Evolutionary conservation across 1,139 yeast genomes (phyloP).

Genomic region (Hemisphaericaspora subhashii): DNA sequence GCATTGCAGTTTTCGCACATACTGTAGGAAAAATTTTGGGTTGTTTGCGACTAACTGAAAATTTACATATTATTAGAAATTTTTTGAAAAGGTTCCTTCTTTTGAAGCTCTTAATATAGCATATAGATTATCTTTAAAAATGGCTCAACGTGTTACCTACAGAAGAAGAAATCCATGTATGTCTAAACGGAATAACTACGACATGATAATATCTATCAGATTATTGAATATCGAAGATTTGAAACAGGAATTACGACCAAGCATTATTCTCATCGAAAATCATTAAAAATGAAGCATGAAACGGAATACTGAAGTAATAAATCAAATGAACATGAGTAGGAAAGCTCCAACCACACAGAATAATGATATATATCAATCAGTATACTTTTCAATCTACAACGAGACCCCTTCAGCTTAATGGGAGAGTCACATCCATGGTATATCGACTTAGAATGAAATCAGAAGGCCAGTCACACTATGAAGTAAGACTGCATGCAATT

Average conservation of each 20-base stretch:
- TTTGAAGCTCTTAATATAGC: conserved; percentile 12
- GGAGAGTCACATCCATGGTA: no score
- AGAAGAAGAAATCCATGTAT: conserved; percentile 56
- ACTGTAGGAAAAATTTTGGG: conserved; percentile 4
- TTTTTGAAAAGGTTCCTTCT: conserved; percentile 12
- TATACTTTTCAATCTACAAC: no score
- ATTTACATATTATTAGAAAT: conserved; percentile 10
- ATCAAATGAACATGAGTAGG: no score
- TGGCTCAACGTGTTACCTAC: conserved; percentile 56
- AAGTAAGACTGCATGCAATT: no score
- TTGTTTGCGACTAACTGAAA: conserved; percentile 6
- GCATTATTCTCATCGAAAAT: background rate
- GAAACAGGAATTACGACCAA: background rate
- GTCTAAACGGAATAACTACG: conserved; percentile 17
- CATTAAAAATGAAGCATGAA: background rate
- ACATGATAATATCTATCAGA: background rate
- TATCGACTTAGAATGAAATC: no score
- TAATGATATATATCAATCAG: no score
- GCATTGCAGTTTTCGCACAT: no score
- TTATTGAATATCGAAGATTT: background rate
- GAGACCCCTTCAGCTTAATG: no score
- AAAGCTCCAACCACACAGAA: no score
- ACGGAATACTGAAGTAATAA: no score
- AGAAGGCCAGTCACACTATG: no score
- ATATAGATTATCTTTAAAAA: conserved; percentile 18